A percentile compares a stretch with the other conserved stretches of the same genome.
phyloP scores from a whole-genome alignment of 768 basidiomycete genomes.

The Tulasnella sp. region DNA sequence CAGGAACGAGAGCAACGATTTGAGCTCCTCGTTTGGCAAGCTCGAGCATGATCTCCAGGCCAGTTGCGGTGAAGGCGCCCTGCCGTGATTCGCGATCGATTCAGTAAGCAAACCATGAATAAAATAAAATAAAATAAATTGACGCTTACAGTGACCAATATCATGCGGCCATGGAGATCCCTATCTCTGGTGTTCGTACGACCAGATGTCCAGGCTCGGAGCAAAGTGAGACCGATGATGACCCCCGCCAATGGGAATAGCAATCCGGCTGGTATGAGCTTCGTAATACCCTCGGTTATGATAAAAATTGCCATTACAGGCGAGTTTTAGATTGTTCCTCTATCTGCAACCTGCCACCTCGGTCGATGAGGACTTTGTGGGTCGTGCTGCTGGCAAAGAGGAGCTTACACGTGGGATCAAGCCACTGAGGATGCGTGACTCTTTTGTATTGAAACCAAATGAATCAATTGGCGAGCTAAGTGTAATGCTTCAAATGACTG shows the following conservation, averaged over 20 bases:
- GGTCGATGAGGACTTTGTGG: not conserved
- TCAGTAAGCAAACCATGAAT: not conserved
- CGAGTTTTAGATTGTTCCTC: not conserved
- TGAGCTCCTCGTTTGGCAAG: constrained; percentile 75
- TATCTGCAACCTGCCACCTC: not conserved
- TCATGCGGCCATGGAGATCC: constrained; percentile 65
- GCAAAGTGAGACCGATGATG: not conserved
- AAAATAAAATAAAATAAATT: not conserved
- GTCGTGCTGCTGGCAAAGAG: not conserved
- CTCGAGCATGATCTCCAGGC: constrained; percentile 60
- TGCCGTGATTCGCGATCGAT: constrained; percentile 36
- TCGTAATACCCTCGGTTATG: not conserved
- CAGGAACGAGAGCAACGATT: constrained; percentile 65
- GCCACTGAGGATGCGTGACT: not conserved
- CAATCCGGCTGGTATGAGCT: not conserved
- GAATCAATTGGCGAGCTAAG: not conserved
- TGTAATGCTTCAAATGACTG: not conserved
- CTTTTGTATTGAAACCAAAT: not conserved
- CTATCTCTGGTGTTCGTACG: constrained; percentile 63
- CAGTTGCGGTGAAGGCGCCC: constrained; percentile 74
- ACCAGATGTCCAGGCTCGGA: constrained; percentile 34
- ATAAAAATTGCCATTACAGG: not conserved
- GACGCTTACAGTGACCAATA: constrained; percentile 61
- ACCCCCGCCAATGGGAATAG: not conserved
- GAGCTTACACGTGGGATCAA: constrained; percentile 10